phyloP scores from a whole-genome alignment of 768 basidiomycete species.

The Coprinopsis sp. region DNA sequence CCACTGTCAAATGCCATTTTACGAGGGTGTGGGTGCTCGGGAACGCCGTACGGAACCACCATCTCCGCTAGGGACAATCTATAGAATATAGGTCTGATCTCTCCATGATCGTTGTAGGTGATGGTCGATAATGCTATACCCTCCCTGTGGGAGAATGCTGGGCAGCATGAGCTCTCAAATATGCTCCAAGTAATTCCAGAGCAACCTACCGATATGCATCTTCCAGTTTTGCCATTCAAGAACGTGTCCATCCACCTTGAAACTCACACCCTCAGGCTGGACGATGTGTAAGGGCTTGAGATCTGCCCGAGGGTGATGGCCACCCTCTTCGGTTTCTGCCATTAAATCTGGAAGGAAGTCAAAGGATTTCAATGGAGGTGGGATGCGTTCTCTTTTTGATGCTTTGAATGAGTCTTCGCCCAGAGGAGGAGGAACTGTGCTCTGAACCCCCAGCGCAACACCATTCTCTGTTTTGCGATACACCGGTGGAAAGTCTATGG shows the following conservation, averaged over 20 bases:
- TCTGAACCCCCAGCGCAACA: conserved; percentile 31
- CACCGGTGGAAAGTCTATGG: conserved; percentile 70
- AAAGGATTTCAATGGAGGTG: conserved; percentile 59
- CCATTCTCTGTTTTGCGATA: conserved; percentile 41
- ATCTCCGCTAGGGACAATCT: conserved; percentile 84
- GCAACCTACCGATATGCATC: conserved; percentile 73
- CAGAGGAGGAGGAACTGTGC: conserved; percentile 41
- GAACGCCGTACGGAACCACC: conserved; percentile 87
- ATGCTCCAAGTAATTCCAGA: conserved; percentile 3
- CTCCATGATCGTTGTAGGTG: conserved; percentile 83
- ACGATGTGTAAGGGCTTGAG: conserved; percentile 79
- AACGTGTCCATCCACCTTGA: conserved; percentile 73
- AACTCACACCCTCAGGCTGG: conserved; percentile 90
- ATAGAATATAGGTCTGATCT: conserved; percentile 82
- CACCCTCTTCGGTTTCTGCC: conserved; percentile 45
- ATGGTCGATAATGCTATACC: conserved; percentile 83
- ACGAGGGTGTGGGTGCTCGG: conserved; percentile 81
- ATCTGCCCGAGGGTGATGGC: conserved; percentile 58
- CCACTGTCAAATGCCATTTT: conserved; percentile 92
- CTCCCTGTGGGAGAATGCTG: conserved; percentile 75
- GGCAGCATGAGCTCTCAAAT: not conserved
- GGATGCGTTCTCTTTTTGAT: conserved; percentile 66
- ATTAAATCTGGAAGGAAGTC: conserved; percentile 88
- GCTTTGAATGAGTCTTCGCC: conserved; percentile 44
- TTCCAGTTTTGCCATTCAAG: conserved; percentile 97